Evolutionary conservation across 768 basidiomycete species (phyloP), one percentile per base, ranked within the genome.

Genomic region (Phanerodontia chrysosporium): DNA sequence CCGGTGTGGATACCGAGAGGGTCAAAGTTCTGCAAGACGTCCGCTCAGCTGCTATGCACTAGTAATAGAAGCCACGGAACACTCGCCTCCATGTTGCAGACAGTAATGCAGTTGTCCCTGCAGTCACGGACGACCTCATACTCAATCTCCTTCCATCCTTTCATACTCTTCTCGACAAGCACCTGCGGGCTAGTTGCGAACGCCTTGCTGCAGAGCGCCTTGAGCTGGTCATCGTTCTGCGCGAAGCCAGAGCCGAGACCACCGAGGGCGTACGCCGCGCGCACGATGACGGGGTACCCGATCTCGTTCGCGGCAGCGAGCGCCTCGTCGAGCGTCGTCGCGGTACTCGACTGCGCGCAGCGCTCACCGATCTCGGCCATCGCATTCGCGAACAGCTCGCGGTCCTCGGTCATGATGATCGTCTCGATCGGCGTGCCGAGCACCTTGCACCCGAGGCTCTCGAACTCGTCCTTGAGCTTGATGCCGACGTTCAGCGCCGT

Each of bases 91-190:
- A 99, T 99, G 78, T 99, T 99, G 76, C 96, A 99, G 62, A 98
- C 96, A 0, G 95, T 96, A 76, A 98, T 98, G 71, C 96, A 98
- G 71, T 99, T 99, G 70, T 98, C 92, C 62, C 92, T 82, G 76
- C 95, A 98, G 74, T 99, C 96, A 59, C 96, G 83, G 12, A 98
- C 96, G 51, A 99, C 96, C 71, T 99, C 96, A 66, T 99, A 99
- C 77, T 99, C 96, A 64, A 99, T 96, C 79, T 99, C 96, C 76
- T 99, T 98, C 96, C 96, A 99, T 2, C 96, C 96, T 76, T 98
- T 98, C 96, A 98, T 98, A 67, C 92, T 95, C 81, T 87, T 95
- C 80, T 99, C 97, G 16, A 99, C 94, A n/a, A 99, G 80, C 0
- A 99, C 95, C 74, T 98, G 97, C 45, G 96, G 95, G 66, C 92